Evolutionary conservation across 306 rosid species (phyloP), one percentile per base, ranked within the genome.

Genomic region (Dryas alaskensis): DNA sequence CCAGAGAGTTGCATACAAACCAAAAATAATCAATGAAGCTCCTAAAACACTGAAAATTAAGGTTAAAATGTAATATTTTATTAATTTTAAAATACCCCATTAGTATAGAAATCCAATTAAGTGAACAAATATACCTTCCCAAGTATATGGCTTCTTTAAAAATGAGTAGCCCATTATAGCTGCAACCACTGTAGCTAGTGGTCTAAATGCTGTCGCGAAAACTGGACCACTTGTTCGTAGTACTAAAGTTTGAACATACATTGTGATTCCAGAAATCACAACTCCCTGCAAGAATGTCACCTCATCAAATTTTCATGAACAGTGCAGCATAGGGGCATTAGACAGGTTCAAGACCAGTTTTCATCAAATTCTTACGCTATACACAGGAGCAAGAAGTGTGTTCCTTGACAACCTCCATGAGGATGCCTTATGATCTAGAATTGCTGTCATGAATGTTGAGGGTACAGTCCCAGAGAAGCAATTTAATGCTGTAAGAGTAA

Each of bases 321-420:
- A 3, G 27, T 11, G 50, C 17, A 55, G 10, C 7, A 14, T 27
- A 7, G 22, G 22, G n/a, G 1, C 8, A 50, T 67, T 14, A 27
- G 60, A 49, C 14, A 49, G 37, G 13, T 50, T 37, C 25, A 50
- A 13, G 19, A 4, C 4, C 9, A 39, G 61, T 3, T 31, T 31
- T 31, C 25, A 31, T 40, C 31, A 13, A 4, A 48, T 54, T n/a
- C 63, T 70, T 57, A 72, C 71, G 40, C 43, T 65, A 31, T 65
- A 65, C 8, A 76, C 1, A 14, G 77, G 65, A 64, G 73, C 84
- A 71, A 76, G 66, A 59, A 81, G 67, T 12, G 81, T 31, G 66
- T 76, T 40, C 78, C 78, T 65, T 76, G 84, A 58, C 60, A 76
- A 52, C 44, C 3, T 76, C 75, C 75, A 76, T 27, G 78, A 76